Evolutionary conservation across 345 rosid species (phyloP).

Genomic region (Durio zibethinus): DNA sequence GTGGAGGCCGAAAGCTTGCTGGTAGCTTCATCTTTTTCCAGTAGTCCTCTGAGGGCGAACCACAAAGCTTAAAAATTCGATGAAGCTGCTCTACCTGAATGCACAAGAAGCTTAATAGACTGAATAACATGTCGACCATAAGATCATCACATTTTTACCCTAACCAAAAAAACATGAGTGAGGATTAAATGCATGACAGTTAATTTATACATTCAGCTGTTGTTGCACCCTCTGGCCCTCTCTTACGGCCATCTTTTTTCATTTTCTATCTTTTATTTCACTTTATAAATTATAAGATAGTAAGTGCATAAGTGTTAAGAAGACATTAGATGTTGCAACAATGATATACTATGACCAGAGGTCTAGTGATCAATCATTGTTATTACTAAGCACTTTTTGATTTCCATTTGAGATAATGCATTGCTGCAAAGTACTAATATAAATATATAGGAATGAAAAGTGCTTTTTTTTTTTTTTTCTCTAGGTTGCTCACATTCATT

Average conservation of each 20-base stretch:
- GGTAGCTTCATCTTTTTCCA: constrained; percentile 71
- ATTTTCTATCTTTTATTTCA: background rate
- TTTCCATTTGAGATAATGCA: background rate
- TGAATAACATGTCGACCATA: constrained; percentile 17
- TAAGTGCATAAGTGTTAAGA: background rate
- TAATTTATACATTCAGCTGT: background rate
- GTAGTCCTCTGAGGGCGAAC: constrained; percentile 76
- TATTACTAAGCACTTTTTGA: background rate
- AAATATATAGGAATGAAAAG: background rate
- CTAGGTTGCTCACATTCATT: background rate
- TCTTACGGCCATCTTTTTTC: background rate
- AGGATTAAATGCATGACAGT: background rate
- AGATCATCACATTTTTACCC: constrained; percentile 1
- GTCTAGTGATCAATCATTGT: background rate
- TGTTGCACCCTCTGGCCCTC: background rate
- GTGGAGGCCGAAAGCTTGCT: constrained; percentile 68
- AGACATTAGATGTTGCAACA: background rate
- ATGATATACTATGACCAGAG: background rate
- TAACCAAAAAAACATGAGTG: background rate
- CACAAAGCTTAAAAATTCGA: constrained; percentile 82
- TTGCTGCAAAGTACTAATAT: background rate
- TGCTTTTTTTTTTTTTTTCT: no score
- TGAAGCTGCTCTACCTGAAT: constrained; percentile 88
- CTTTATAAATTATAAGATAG: no score
- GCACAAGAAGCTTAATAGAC: constrained; percentile 17